Percentiles rank a stretch among this genome's conserved stretches.
Evolutionary conservation across 2,329 filamentous ascomycete species (phyloP).

Genomic region (Paraphoma chrysanthemicola): DNA sequence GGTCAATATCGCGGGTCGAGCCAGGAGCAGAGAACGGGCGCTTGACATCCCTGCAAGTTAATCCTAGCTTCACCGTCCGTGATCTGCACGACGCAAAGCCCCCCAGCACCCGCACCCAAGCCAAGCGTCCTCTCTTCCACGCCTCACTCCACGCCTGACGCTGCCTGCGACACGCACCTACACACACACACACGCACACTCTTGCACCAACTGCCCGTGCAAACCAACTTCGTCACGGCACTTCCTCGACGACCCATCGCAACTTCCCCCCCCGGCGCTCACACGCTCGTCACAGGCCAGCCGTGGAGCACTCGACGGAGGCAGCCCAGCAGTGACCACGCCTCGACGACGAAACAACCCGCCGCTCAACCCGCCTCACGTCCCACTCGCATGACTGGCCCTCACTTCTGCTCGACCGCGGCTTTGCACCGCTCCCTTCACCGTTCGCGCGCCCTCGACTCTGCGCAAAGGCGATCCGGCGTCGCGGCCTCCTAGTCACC

Average conservation of each 20-base stretch:
- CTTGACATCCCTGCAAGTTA: neutral
- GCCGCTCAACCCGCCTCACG: neutral
- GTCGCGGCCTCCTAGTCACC: constrained; percentile 15
- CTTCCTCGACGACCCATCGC: neutral
- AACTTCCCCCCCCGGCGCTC: no score
- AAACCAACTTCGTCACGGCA: neutral
- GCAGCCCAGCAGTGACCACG: neutral
- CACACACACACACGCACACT: neutral
- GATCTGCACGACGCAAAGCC: neutral
- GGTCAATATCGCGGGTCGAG: no score
- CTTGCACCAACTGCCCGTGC: neutral
- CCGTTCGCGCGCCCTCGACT: constrained; percentile 1
- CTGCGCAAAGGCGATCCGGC: constrained; percentile 19
- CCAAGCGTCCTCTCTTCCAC: neutral
- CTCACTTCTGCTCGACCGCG: constrained; percentile 17
- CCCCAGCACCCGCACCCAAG: neutral
- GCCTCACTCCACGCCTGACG: neutral
- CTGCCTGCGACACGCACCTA: neutral
- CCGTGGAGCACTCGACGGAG: neutral
- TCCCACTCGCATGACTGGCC: constrained; percentile 28
- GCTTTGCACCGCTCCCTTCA: constrained; percentile 24
- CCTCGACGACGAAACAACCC: neutral
- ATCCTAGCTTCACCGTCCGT: constrained; percentile 2
- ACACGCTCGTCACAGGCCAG: neutral
- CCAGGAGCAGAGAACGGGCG: no score